Evolutionary conservation across 257 asterid species (phyloP), one percentile per base, ranked within the genome.

Genomic region (Solanum chmielewskii): DNA sequence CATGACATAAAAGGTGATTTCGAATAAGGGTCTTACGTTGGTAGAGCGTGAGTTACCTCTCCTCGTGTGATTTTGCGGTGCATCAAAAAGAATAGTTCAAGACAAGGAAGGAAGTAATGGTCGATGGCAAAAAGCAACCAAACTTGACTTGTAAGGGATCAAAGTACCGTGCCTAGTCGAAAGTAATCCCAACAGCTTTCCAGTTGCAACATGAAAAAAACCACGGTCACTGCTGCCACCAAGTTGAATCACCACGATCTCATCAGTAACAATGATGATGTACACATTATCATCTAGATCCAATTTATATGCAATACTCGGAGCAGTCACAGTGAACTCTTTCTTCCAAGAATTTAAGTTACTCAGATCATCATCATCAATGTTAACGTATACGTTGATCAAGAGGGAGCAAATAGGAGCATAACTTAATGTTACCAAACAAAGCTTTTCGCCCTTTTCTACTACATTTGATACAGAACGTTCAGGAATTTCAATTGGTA

Each of bases 211-310:
- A 42, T 42, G 62, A 4, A 42, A 77, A 77, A 77, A 77, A 9
- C 23, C 39, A 77, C 2, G 14, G 39, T 42, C 2, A 52, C 0
- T 0, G 9, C 2, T 0, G 9, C 4, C 37, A 3, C 29, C 12
- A 44, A 77, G 60, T 77, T n/a, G n/a, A 77, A 77, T 25, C 62
- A 77, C 83, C 83, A 77, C 33, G 31, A 77, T n/a, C 83, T 76
- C 83, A 76, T 76, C 59, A 0, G 83, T 41, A 76, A 41, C 83
- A 42, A 42, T n/a, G 44, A 77, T 2, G 15, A 13, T 7, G 39
- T 77, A 25, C 15, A 44, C 62, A 14, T 0, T 1, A 16, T 25
- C 8, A 52, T 52, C 10, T 52, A 52, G 62, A 3, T 42, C n/a
- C 13, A 77, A n/a, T 12, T 2, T 0, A 25, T 77, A 25, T 25